phyloP scores from a whole-genome alignment of 1,284 basidiomycete species.

The Cystobasidiaceae sp. region DNA sequence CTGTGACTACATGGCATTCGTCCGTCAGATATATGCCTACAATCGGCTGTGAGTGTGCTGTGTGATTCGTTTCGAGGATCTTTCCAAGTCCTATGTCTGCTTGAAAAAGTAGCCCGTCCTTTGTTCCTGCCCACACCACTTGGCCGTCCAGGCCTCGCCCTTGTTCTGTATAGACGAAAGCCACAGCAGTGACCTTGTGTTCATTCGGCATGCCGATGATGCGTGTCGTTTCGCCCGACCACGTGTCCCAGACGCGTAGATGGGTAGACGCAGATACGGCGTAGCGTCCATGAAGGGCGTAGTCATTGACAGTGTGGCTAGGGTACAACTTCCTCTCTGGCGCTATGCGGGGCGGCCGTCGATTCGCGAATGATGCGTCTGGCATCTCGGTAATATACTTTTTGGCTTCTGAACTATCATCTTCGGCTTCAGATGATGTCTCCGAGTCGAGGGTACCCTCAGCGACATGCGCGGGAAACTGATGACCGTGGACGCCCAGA shows the following conservation, averaged over 20 bases:
- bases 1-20: conserved; percentile 62
- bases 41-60: conserved; percentile 62
- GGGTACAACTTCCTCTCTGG: conserved; percentile 41
- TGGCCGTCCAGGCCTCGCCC: conserved; percentile 35
- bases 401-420: conserved; percentile 25
- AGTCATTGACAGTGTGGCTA: conserved; percentile 30
- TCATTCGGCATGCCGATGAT: conserved; percentile 44
- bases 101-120: conserved; percentile 79
- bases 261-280: conserved; percentile 36
- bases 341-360: conserved; percentile 60
- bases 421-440: conserved; percentile 33
- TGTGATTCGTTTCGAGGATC: conserved; percentile 57
- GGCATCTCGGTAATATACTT: conserved; percentile 59
- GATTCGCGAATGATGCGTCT: conserved; percentile 72
- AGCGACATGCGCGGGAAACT: background rate
- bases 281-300: conserved; percentile 34
- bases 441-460: conserved; percentile 8
- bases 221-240: conserved; percentile 54
- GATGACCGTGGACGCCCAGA: background rate
- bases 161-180: conserved; percentile 61
- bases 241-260: conserved; percentile 37
- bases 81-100: conserved; percentile 62
- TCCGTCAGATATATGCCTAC: conserved; percentile 63
- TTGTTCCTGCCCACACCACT: conserved; percentile 73
- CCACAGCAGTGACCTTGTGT: conserved; percentile 65